phyloP scores from a whole-genome alignment of 306 rosid species.

The Prinsepia uniflora region DNA sequence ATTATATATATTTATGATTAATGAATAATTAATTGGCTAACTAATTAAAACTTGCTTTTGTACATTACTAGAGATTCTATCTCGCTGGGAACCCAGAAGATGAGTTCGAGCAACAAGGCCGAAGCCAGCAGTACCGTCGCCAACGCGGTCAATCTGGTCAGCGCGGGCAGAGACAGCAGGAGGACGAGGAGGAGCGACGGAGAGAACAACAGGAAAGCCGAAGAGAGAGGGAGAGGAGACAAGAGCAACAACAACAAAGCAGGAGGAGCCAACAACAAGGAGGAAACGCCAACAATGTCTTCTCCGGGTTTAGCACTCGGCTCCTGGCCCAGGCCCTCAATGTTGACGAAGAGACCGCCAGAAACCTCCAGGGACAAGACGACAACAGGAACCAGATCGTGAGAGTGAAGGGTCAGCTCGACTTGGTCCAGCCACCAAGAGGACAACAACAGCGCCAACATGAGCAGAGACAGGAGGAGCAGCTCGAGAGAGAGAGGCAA shows the following conservation, averaged over 20 bases:
- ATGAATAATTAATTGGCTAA: too few species aligned
- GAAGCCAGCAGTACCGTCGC: neutral
- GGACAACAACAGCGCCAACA: too few species aligned
- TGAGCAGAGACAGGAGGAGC: neutral
- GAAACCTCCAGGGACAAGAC: constrained; percentile 21
- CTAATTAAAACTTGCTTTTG: too few species aligned
- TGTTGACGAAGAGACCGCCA: constrained; percentile 20
- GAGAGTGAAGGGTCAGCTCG: constrained; percentile 26
- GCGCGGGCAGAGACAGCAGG: neutral
- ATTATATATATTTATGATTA: too few species aligned
- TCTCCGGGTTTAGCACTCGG: constrained; percentile 30
- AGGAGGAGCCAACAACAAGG: neutral
- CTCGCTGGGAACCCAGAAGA: constrained; percentile 52
- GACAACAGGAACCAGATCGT: constrained; percentile 32
- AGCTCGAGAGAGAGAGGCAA: neutral
- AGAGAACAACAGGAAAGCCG: neutral
- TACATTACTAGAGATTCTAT: constrained; percentile 42
- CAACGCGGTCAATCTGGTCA: neutral
- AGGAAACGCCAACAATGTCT: constrained; percentile 25
- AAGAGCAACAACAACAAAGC: neutral
- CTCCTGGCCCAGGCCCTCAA: constrained; percentile 33
- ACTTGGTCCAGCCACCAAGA: constrained; percentile 30
- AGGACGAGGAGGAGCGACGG: neutral
- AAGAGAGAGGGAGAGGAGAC: neutral
- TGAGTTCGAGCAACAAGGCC: constrained; percentile 29